phyloP scores from a whole-genome alignment of 805 yeast species.

The Metschnikowia sp. region DNA sequence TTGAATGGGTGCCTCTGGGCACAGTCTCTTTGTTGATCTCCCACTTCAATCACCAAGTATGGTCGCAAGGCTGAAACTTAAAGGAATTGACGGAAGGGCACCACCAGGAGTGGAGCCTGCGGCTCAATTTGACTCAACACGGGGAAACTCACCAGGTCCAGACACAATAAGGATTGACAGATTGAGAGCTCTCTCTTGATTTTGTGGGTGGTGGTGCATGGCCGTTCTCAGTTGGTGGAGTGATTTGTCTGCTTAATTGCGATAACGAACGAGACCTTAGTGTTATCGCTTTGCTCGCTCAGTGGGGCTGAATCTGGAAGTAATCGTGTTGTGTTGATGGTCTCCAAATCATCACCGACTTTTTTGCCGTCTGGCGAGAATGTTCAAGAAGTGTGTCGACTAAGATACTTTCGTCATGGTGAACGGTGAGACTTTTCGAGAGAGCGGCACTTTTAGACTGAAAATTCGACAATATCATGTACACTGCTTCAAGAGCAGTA shows the following conservation, averaged over 20 bases:
- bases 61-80: constrained; percentile 1
- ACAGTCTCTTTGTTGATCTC: constrained; percentile 60
- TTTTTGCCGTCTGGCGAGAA: too few species aligned
- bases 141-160: constrained; percentile 4
- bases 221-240: background rate
- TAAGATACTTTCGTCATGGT: constrained; percentile 58
- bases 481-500: too few species aligned
- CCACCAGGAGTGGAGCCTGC: background rate
- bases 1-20: constrained; percentile 47
- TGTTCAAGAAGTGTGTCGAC: too few species aligned
- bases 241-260: too few species aligned
- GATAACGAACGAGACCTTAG: too few species aligned
- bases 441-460: constrained; percentile 46
- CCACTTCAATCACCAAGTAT: constrained; percentile 68
- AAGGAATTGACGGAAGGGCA: constrained; percentile 4
- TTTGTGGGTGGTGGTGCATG: background rate
- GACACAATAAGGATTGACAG: constrained; percentile 3
- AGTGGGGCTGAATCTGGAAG: constrained; percentile 85
- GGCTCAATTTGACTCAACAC: constrained; percentile 4
- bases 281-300: constrained; percentile 60
- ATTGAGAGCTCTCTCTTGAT: background rate
- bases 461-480: too few species aligned
- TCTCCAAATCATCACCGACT: too few species aligned
- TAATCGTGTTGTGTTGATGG: constrained; percentile 73
- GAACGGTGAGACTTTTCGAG: constrained; percentile 67